Percentiles rank a stretch among this genome's conserved stretches.
phyloP scores from a whole-genome alignment of 371 early-diverging fungal species.

The Chytridium lagenaria region DNA sequence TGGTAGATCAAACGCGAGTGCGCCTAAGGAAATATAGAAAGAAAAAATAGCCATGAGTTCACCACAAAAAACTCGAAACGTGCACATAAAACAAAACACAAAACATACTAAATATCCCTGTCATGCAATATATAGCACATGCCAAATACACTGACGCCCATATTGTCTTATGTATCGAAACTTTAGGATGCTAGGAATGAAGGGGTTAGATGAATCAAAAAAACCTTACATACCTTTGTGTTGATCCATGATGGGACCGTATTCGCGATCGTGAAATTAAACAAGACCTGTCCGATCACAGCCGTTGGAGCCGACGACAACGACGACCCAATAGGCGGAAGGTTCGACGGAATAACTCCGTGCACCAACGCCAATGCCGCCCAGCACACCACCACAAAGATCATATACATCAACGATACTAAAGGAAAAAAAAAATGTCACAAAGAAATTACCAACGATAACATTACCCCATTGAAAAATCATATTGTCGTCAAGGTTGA shows the following conservation, averaged over 20 bases:
- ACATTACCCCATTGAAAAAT: conserved; percentile 51
- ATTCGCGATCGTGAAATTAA: conserved; percentile 56
- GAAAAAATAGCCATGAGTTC: no score
- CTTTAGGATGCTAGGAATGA: conserved; percentile 33
- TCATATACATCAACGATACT: conserved; percentile 52
- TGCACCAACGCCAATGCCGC: conserved; percentile 33
- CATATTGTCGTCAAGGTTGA: conserved; percentile 57
- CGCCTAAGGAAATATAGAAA: no score
- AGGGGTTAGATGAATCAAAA: neutral
- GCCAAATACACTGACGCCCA: conserved; percentile 42
- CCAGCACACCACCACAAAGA: conserved; percentile 42
- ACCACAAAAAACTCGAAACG: no score
- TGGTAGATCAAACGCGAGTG: conserved; percentile 34
- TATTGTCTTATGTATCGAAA: conserved; percentile 39
- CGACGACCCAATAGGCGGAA: conserved; percentile 37
- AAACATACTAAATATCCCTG: conserved; percentile 44
- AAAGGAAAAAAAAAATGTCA: conserved; percentile 6
- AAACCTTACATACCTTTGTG: conserved; percentile 38
- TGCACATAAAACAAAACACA: no score
- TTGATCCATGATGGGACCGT: conserved; percentile 60
- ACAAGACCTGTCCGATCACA: conserved; percentile 53
- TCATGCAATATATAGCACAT: conserved; percentile 35
- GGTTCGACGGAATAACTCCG: conserved; percentile 29
- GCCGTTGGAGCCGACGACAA: conserved; percentile 25
- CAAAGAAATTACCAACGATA: neutral